Conservation (phyloP, 2,329 filamentous ascomycete species). For the Simplicillium aogashimaense region DNA sequence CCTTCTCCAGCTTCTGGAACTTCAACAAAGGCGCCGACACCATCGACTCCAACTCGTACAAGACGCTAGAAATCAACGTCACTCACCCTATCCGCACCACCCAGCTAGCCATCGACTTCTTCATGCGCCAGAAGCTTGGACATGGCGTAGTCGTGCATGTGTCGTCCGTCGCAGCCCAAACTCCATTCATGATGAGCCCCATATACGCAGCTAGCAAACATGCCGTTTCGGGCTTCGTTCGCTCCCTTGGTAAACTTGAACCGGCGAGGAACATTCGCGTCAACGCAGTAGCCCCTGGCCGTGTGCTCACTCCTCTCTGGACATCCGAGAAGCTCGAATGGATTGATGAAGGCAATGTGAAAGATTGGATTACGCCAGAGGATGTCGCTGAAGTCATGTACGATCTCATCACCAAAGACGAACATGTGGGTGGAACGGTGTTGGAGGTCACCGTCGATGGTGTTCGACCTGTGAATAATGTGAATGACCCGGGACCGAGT, state of each 20-base stretch:
- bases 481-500: too few relatives aligned
- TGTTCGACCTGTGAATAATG: too few relatives aligned
- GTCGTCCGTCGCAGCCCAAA: slow-evolving; percentile 24
- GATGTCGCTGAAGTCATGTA: slow-evolving; percentile 35
- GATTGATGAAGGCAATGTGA: slow-evolving; percentile 18
- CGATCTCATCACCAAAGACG: slow-evolving; percentile 20
- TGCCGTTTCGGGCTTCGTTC: slow-evolving; percentile 27
- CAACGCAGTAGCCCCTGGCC: slow-evolving; percentile 31
- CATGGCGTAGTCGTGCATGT: slow-evolving; percentile 26
- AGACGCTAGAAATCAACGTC: slow-evolving; percentile 28
- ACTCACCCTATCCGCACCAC: slow-evolving; percentile 29
- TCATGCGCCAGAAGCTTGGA: slow-evolving; percentile 21
- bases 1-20: slow-evolving; percentile 30
- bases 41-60: slow-evolving; percentile 18
- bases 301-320: slow-evolving; percentile 35
- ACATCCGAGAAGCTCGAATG: slow-evolving; percentile 29
- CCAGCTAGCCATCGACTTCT: slow-evolving; percentile 28
- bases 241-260: slow-evolving; percentile 27
- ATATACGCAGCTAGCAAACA: slow-evolving; percentile 29
- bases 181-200: slow-evolving; percentile 20
- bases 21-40: slow-evolving; percentile 20
- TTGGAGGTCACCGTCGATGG: slow-evolving; percentile 23
- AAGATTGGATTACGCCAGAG: slow-evolving; percentile 29
- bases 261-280: slow-evolving; percentile 23
- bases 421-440: slow-evolving; percentile 27